Base-by-base conservation (phyloP, 2,329 filamentous ascomycete genomes). In the Claviceps digitariae region DNA sequence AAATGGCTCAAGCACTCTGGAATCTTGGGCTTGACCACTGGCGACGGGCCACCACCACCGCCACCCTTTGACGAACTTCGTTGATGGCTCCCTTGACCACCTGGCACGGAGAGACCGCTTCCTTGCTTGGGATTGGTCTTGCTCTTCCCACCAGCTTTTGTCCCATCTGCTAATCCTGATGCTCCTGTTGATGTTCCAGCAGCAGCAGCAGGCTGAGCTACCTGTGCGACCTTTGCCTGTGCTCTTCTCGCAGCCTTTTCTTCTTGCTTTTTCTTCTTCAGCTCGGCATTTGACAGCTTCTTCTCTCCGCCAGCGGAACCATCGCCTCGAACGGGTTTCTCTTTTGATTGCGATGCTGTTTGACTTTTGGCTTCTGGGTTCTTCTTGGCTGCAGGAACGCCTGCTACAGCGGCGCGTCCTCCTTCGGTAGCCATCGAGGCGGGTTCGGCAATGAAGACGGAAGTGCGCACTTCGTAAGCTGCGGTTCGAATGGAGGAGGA, bases 191-290 rank as follows among this genome's bases (percentile, higher is more conserved):
- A 13, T 17, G 43, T 13, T 13, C 5, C 12, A 3, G 21, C 52
- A 12, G 50, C n/a, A 10, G 52, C 23, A 21, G 67, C 31, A 34
- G 31, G 66, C 54, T 68, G 69, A 1, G 73, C 69, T 31, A 65
- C 65, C 57, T 78, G 77, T 4, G 75, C 73, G 31, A 74, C 73
- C 65, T 84, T 88, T 62, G 77, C 81, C 63, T 83, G 83, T 49
- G 86, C 88, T 72, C 91, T 79, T 56, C 88, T 78, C 48, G 90
- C 90, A 51, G 87, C 86, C 72, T 96, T 97, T 67, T 96, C 91
- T 34, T 88, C 90, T 67, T 95, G 91, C 57, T 86, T 85, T 66
- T 82, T 83, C 63, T 90, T 91, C 72, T 97, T 97, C 63, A 95
- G 66, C 68, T 95, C 86, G 21, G 88, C 89, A 38, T 78, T 78